Base-by-base conservation (phyloP, 345 rosid genomes). In the Salix arbutifolia region DNA sequence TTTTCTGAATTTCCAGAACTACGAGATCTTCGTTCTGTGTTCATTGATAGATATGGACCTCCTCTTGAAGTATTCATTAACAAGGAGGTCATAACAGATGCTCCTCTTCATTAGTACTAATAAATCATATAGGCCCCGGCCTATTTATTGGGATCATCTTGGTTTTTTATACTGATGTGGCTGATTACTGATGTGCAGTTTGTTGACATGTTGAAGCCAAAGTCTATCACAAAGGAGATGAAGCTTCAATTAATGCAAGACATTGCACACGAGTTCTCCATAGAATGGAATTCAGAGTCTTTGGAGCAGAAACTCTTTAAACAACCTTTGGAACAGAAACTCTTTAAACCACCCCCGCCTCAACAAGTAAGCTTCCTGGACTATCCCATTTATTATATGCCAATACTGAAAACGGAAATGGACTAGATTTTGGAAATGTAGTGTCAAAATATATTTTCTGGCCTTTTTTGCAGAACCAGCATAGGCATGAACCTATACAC, bases 1-100 rank as follows among this genome's bases (percentile, higher is more conserved):
- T 85, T 93, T 81, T 84, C 95, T 61, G 92, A 91, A 80, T 84
- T 91, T 76, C 98, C 96, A 1, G 98, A 93, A 81, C 85, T 91
- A 16, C 91, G 94, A 7, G 87, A 92, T 16, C 89, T 93, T 75
- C 86, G 98, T 62, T 78, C 83, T 46, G 21, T 85, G 16, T 92
- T 96, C 74, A 70, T 74, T 19, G 91, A 87, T 23, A 87, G 84
- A 90, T 96, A 93, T 69, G 92, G 91, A 38, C 85, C 50, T 30
- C 86, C 88, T 33, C 80, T 85, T 0, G 95, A 91, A 17, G 33
- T 77, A 9, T 92, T 69, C 62, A 70, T 87, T 18, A 88, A 84
- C 80, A 88, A 82, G 58, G 90, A 96, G 95, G 99, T 91, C 56
- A 46, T 26, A 46, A 58, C 40, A 35, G 31, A 10, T 66, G 6